phyloP scores from a whole-genome alignment of 2,329 filamentous ascomycete species.

The Cladosporium colombiae region DNA sequence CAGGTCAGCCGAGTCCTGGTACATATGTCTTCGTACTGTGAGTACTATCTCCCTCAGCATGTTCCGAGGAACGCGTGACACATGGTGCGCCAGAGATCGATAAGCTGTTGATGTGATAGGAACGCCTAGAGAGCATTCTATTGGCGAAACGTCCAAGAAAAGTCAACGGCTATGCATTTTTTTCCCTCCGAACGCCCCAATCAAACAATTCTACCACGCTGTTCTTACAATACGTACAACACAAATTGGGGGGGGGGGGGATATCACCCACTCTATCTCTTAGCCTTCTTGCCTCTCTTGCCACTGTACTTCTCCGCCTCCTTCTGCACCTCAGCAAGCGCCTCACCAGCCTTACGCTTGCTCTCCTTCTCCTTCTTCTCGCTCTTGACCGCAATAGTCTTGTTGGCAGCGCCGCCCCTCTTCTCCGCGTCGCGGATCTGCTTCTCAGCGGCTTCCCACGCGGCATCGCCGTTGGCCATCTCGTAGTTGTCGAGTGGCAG shows the following conservation, averaged over 20 bases:
- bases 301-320: conserved; percentile 34
- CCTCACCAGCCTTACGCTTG: conserved; percentile 41
- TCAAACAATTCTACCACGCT: too few relatives aligned
- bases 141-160: too few relatives aligned
- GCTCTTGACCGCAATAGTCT: conserved; percentile 68
- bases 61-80: too few relatives aligned
- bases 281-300: conserved; percentile 36
- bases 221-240: too few relatives aligned
- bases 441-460: conserved; percentile 69
- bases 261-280: conserved; percentile 19
- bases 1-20: not conserved
- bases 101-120: too few relatives aligned
- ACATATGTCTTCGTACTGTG: not conserved
- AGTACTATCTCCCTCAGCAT: not conserved
- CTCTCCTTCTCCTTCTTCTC: conserved; percentile 29
- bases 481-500: conserved; percentile 83
- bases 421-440: conserved; percentile 60
- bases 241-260: not conserved
- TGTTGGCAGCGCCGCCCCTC: conserved; percentile 49
- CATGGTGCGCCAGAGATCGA: too few relatives aligned
- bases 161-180: too few relatives aligned
- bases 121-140: too few relatives aligned
- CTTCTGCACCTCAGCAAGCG: conserved; percentile 38
- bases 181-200: not conserved
- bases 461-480: conserved; percentile 49